Percentiles rank a stretch among this genome's conserved stretches.
Evolutionary conservation across 2,329 filamentous ascomycete species (phyloP).

Genomic region (Colletotrichum godetiae): DNA sequence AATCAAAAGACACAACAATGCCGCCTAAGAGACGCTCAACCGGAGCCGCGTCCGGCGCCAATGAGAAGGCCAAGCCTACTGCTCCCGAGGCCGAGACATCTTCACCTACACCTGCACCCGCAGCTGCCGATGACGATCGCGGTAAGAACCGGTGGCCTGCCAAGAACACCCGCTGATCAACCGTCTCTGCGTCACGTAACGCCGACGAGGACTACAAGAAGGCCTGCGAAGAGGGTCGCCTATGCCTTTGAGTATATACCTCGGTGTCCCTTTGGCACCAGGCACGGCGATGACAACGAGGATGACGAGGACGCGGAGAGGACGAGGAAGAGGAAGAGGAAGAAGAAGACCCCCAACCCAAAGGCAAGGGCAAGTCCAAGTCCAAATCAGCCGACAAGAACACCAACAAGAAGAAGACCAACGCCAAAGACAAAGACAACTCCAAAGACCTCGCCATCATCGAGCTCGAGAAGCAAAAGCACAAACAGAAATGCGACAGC

Average conservation of each 20-base stretch:
- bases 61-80: constrained; percentile 13
- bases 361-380: constrained; percentile 36
- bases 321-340: background rate
- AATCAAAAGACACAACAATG: background rate
- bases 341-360: constrained; percentile 3
- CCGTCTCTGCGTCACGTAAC: constrained; percentile 48
- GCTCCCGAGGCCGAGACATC: background rate
- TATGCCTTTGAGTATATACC: constrained; percentile 44
- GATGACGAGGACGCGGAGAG: constrained; percentile 32
- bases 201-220: constrained; percentile 43
- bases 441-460: background rate
- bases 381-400: background rate
- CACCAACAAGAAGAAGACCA: background rate
- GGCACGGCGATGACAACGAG: constrained; percentile 32
- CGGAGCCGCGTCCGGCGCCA: background rate
- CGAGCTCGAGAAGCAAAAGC: background rate
- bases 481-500: constrained; percentile 37
- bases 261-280: constrained; percentile 40
- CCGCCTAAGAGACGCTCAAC: constrained; percentile 18
- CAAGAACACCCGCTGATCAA: constrained; percentile 44
- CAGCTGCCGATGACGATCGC: background rate
- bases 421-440: constrained; percentile 30
- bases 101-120: too few species aligned
- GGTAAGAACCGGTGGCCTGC: constrained; percentile 6
- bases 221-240: constrained; percentile 39